phyloP scores from a whole-genome alignment of 345 rosid genomes.

The Linum lewisii region DNA sequence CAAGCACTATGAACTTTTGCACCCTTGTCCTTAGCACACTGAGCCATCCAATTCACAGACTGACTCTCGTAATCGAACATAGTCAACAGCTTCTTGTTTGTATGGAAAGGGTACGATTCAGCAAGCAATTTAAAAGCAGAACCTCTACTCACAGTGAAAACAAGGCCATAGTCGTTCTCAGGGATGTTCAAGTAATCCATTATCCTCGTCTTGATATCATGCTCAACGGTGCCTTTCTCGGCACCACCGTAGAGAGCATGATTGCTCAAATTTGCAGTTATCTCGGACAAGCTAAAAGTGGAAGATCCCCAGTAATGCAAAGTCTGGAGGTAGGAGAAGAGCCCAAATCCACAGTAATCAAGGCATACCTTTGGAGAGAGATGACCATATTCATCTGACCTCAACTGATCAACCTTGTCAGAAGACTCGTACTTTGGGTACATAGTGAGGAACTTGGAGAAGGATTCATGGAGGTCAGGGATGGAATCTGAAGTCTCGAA shows the following conservation, averaged over 20 bases:
- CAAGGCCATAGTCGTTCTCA: slow-evolving; percentile 76
- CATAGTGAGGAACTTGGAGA: slow-evolving; percentile 65
- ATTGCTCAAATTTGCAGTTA: slow-evolving; percentile 79
- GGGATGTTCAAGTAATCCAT: slow-evolving; percentile 85
- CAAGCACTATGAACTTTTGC: slow-evolving; percentile 76
- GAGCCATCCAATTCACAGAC: slow-evolving; percentile 87
- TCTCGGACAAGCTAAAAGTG: slow-evolving; percentile 67
- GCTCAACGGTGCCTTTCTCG: slow-evolving; percentile 64
- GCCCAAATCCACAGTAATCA: slow-evolving; percentile 88
- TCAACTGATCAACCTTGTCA: slow-evolving; percentile 56
- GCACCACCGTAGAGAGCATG: slow-evolving; percentile 79
- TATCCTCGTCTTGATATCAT: slow-evolving; percentile 70
- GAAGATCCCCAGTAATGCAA: slow-evolving; percentile 64
- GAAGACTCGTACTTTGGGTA: slow-evolving; percentile 67
- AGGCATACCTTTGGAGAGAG: slow-evolving; percentile 78
- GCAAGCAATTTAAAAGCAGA: slow-evolving; percentile 78
- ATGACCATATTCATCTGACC: slow-evolving; percentile 60
- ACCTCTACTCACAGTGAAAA: slow-evolving; percentile 83
- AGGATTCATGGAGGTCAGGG: slow-evolving; percentile 51
- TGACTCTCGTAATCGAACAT: slow-evolving; percentile 96
- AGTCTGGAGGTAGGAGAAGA: slow-evolving; percentile 65
- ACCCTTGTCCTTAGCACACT: slow-evolving; percentile 75
- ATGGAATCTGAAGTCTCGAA: slow-evolving; percentile 43
- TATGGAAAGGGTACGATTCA: slow-evolving; percentile 70
- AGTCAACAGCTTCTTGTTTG: slow-evolving; percentile 58